These are phyloP conservation scores for Saprolegnia parasitica DNA, from an alignment of 352 stramenopile species.

Conservation along the genomic window DNA sequence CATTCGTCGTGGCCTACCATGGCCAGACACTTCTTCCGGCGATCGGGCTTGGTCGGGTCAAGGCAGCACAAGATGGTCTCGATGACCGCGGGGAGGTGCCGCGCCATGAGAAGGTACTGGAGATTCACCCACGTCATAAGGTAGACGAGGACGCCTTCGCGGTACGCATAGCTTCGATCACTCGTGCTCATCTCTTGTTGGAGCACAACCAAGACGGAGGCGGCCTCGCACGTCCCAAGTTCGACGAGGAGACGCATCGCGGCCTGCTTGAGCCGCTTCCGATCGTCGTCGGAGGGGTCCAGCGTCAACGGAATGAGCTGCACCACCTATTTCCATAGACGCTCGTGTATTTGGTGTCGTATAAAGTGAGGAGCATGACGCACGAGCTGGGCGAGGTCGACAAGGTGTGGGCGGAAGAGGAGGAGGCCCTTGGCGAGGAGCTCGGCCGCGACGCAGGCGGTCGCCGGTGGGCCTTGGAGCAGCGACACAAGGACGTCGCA, in stretches of 20 bases:
- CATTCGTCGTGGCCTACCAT: constrained; percentile 29
- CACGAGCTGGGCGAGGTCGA: constrained; percentile 42
- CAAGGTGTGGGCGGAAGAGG: constrained; percentile 75
- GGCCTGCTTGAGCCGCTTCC: constrained; percentile 34
- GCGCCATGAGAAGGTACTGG: constrained; percentile 79
- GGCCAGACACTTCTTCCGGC: constrained; percentile 66
- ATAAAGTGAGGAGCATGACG: neutral
- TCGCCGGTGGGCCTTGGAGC: constrained; percentile 37
- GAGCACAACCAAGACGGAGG: constrained; percentile 66
- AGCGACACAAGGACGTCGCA: constrained; percentile 71
- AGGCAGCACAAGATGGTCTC: constrained; percentile 82
- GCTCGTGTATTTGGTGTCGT: neutral
- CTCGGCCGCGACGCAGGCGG: constrained; percentile 67
- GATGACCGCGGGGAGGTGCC: constrained; percentile 73
- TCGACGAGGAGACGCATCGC: constrained; percentile 74
- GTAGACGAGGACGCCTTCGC: constrained; percentile 66
- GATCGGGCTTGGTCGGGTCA: constrained; percentile 78
- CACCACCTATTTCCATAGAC: neutral
- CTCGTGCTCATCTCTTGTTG: constrained; percentile 82
- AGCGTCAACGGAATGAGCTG: constrained; percentile 26
- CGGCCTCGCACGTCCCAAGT: constrained; percentile 66
- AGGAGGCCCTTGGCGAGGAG: constrained; percentile 77
- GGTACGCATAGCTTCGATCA: constrained; percentile 59
- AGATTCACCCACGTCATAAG: constrained; percentile 79
- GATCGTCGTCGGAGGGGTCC: neutral